Percentiles rank a stretch among this genome's conserved stretches.
Conservation (phyloP, 2,329 filamentous ascomycete genomes). For the Drechslerella stenobrocha region DNA sequence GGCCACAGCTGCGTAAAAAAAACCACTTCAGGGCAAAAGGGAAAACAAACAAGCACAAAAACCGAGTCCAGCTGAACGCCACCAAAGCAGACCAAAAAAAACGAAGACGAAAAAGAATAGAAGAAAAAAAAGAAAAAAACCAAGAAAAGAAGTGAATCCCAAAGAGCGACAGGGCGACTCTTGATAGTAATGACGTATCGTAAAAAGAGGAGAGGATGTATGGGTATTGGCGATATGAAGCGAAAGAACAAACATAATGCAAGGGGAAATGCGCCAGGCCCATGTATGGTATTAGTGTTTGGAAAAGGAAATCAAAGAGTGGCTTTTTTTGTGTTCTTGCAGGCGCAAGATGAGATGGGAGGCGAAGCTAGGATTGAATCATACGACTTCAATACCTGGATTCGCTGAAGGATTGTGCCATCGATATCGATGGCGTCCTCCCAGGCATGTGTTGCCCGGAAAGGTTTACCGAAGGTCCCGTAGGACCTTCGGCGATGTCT, state of each 20-base stretch:
- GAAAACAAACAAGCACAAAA: slow-evolving; percentile 8
- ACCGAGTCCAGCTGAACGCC: slow-evolving; percentile 9
- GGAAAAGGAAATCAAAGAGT: not conserved
- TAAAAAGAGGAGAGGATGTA: slow-evolving; percentile 15
- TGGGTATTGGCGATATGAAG: slow-evolving; percentile 29
- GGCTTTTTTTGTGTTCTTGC: not conserved
- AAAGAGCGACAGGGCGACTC: slow-evolving; percentile 13
- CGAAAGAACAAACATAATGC: slow-evolving; percentile 14
- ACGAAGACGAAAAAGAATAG: slow-evolving; percentile 2
- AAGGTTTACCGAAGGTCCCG: slow-evolving; percentile 1
- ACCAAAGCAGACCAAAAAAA: slow-evolving; percentile 9
- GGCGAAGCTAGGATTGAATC: not conserved
- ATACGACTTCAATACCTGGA: not conserved
- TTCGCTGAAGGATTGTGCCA: not conserved
- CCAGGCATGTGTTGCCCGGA: slow-evolving; percentile 7
- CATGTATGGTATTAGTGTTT: slow-evolving; percentile 18
- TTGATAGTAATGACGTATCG: slow-evolving; percentile 35
- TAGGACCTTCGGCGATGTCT: slow-evolving; percentile 21
- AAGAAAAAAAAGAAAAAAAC: slow-evolving; percentile 16
- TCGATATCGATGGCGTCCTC: slow-evolving; percentile 1
- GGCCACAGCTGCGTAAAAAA: not conserved
- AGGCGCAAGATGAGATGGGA: not conserved
- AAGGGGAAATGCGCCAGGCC: slow-evolving; percentile 37
- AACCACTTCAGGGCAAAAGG: slow-evolving; percentile 3
- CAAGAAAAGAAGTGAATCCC: slow-evolving; percentile 4